These are phyloP conservation scores for Fistulinella prunicolor DNA, from an alignment of 768 basidiomycete species.

Conservation along the genomic window DNA sequence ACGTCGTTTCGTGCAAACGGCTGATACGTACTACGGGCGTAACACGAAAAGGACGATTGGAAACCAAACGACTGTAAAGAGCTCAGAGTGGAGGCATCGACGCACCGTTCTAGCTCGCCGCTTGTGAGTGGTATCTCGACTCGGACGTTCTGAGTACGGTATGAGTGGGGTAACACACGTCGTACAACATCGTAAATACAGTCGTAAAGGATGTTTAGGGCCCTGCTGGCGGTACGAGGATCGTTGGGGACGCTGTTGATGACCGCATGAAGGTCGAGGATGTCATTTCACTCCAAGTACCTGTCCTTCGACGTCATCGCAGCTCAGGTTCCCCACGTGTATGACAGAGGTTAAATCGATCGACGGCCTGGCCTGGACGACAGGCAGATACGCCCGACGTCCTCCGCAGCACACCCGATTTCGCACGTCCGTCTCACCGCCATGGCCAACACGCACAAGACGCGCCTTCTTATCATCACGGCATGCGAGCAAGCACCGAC, in stretches of 20 bases:
- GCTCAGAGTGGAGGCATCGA: too few relatives aligned
- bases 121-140: slow-evolving; percentile 72
- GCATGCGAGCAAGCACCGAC: background rate
- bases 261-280: too few relatives aligned
- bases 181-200: slow-evolving; percentile 81
- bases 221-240: slow-evolving; percentile 28
- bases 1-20: slow-evolving; percentile 60
- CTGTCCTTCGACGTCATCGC: too few relatives aligned
- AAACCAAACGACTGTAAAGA: too few relatives aligned
- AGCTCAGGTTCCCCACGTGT: too few relatives aligned
- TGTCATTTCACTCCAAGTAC: too few relatives aligned
- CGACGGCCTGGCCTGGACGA: too few relatives aligned
- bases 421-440: too few relatives aligned
- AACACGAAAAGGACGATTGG: background rate
- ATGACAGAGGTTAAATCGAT: too few relatives aligned
- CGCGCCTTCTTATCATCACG: background rate
- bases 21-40: slow-evolving; percentile 29
- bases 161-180: slow-evolving; percentile 79
- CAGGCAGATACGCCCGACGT: too few relatives aligned
- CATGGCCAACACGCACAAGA: background rate
- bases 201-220: slow-evolving; percentile 65
- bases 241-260: slow-evolving; percentile 28
- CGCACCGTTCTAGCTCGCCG: slow-evolving; percentile 66
- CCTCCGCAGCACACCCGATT: too few relatives aligned
- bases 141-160: slow-evolving; percentile 76